phyloP scores from a whole-genome alignment of 371 early-diverging fungal species.

The Rhizopus stolonifer region DNA sequence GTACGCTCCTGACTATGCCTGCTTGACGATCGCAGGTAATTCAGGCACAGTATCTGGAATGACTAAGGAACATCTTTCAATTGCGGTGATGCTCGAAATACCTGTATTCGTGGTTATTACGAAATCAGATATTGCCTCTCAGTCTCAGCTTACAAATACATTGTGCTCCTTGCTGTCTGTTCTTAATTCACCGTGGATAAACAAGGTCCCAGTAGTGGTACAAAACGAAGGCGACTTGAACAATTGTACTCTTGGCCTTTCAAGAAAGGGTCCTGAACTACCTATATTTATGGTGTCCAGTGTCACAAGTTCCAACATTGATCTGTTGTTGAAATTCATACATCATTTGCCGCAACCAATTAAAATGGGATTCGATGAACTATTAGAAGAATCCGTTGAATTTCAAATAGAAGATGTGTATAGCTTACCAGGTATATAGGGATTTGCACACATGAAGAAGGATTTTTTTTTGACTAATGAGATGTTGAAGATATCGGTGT shows the following conservation, averaged over 20 bases:
- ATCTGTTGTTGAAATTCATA: slow-evolving; percentile 70
- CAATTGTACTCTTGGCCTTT: slow-evolving; percentile 64
- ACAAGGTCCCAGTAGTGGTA: slow-evolving; percentile 81
- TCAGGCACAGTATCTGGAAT: slow-evolving; percentile 72
- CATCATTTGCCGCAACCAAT: slow-evolving; percentile 63
- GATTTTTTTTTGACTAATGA: not conserved
- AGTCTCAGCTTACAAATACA: slow-evolving; percentile 70
- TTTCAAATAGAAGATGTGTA: slow-evolving; percentile 89
- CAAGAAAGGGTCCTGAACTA: slow-evolving; percentile 53
- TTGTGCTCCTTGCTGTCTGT: slow-evolving; percentile 54
- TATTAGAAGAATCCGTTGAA: slow-evolving; percentile 63
- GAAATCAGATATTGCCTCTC: slow-evolving; percentile 87
- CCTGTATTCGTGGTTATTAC: slow-evolving; percentile 90
- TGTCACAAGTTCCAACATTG: slow-evolving; percentile 84
- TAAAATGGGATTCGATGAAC: slow-evolving; percentile 29
- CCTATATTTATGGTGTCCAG: slow-evolving; percentile 90
- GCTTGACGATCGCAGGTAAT: slow-evolving; percentile 85
- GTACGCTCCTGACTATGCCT: slow-evolving; percentile 85
- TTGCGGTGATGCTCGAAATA: slow-evolving; percentile 78
- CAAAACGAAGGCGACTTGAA: slow-evolving; percentile 69
- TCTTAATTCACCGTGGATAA: slow-evolving; percentile 72
- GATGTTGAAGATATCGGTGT: slow-evolving; percentile 52
- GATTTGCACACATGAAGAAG: too few relatives aligned
- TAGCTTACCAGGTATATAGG: slow-evolving; percentile 70
- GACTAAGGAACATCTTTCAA: slow-evolving; percentile 87